Base-by-base conservation (phyloP, 1,284 basidiomycete genomes). In the Heterobasidion irregulare region DNA sequence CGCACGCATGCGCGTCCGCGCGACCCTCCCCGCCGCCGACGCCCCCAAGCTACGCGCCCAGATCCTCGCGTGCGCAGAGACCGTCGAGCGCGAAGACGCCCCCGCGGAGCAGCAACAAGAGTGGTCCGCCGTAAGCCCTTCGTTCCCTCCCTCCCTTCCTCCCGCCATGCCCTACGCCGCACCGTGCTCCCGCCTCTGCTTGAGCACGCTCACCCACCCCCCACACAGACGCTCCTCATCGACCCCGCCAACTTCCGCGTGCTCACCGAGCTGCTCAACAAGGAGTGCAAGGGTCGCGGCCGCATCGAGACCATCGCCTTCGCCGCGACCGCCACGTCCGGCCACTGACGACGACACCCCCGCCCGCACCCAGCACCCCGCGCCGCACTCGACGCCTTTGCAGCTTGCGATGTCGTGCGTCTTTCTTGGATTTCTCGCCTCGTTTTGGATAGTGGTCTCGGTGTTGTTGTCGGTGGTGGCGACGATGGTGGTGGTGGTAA, bases 231-330 rank as follows among this genome's bases (percentile, higher is more conserved):
- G 52, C 82, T 95, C 67, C 78, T 94, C 51, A 98, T 99, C 63
- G 94, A 97, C 66, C 97, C 97, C 5, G 84, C 89, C 45, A 86
- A 93, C 62, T 94, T 98, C 78, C 84, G 91, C 49, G 76, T 89
- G 16, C 83, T 99, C 65, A 92, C 91, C 64, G 94, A 98, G 58
- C 70, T 99, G 36, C 72, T 99, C 53, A 89, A 95, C 66, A 88
- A 88, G 64, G 92, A 97, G 66, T 92, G 89, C 65, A 92, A 94
- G 68, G 92, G 90, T 12, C 77, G 84, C 61, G 88, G 90, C 6
- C 79, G 89, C 55, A 75, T 97, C 47, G 94, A 97, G 69, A 94
- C 92, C 1, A 68, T 94, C 62, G 78, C 80, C 10, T 86, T 91
- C 59, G 76, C 86, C 38, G 85, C 86, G 1, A 84, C 78, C 18